Conservation (phyloP, 176 grass and related monocot species). For the Zizania latifolia region DNA sequence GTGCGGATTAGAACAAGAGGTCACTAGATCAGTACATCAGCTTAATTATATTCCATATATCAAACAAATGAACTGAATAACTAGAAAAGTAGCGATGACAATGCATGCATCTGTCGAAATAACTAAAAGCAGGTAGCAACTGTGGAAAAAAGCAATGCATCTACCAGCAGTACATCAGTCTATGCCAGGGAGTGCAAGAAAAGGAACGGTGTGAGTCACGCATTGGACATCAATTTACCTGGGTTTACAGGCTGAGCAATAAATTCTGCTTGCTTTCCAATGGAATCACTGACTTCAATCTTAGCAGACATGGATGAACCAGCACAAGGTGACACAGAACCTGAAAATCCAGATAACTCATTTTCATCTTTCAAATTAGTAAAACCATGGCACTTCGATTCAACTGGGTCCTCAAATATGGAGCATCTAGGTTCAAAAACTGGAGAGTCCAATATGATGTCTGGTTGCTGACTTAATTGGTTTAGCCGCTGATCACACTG, state of each 20-base stretch:
- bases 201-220: not conserved
- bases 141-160: not conserved
- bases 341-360: constrained; percentile 64
- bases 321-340: constrained; percentile 52
- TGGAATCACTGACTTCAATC: constrained; percentile 50
- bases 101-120: not conserved
- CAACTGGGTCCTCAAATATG: constrained; percentile 73
- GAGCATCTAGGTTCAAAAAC: constrained; percentile 78
- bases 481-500: constrained; percentile 78
- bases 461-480: constrained; percentile 71
- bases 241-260: constrained; percentile 36
- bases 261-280: constrained; percentile 52
- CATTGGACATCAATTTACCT: constrained; percentile 43
- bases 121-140: not conserved
- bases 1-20: not conserved
- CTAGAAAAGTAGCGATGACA: not conserved
- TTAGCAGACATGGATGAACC: constrained; percentile 62
- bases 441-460: constrained; percentile 55
- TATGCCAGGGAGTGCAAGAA: not conserved
- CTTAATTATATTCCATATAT: not conserved
- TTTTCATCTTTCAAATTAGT: constrained; percentile 52
- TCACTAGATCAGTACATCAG: not conserved
- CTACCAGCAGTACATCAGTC: not conserved
- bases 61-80: not conserved
- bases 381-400: constrained; percentile 49